Evolutionary conservation across 164 flowering plant species (phyloP).

Genomic region (Pachysandra terminalis): DNA sequence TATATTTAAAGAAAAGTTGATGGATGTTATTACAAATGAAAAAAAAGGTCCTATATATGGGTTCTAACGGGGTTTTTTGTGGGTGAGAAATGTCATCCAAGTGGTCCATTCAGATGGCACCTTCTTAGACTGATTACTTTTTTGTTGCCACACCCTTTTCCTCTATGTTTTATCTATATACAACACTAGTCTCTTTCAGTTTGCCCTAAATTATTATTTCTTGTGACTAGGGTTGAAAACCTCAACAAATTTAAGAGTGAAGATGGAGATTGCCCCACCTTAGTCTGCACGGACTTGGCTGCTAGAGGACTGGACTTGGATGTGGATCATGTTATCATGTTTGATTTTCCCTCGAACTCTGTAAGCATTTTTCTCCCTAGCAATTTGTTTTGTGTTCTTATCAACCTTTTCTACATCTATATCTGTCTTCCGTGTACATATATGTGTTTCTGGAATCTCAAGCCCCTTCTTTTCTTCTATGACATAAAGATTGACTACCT

Average conservation of each 20-base stretch:
- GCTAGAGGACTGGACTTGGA: constrained; percentile 97
- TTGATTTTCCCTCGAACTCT: constrained; percentile 87
- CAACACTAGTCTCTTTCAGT: no score
- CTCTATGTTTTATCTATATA: background rate
- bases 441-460: no score
- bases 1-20: no score
- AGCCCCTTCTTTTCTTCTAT: constrained; percentile 4
- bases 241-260: constrained; percentile 82
- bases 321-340: constrained; percentile 98
- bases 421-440: background rate
- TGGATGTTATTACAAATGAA: no score
- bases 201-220: background rate
- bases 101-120: no score
- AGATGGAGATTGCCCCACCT: constrained; percentile 90
- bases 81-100: no score
- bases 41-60: no score
- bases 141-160: no score
- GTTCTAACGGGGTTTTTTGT: no score
- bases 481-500: constrained; percentile 87
- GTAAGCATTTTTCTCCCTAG: constrained; percentile 38
- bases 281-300: constrained; percentile 97
- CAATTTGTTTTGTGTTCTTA: background rate
- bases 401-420: background rate
- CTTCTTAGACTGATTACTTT: no score
- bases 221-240: constrained; percentile 71